Conservation (phyloP, 176 grass and related monocot genomes). For the Canna indica region DNA sequence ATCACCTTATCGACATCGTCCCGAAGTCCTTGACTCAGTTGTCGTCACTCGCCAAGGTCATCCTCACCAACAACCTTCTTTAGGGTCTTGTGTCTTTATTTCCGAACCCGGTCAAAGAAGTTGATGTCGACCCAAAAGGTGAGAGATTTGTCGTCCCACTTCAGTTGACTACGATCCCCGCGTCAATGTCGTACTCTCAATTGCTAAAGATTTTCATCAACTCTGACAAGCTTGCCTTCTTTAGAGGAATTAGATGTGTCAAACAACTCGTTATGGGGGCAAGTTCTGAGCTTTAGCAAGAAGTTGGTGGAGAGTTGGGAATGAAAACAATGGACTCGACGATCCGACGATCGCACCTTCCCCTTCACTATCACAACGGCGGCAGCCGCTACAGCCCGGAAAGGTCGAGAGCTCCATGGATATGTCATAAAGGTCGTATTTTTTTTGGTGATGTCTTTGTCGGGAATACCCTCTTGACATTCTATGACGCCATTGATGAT, state of each 20-base stretch:
- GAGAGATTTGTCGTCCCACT: constrained; percentile 35
- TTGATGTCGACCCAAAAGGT: neutral
- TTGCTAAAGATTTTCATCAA: constrained; percentile 47
- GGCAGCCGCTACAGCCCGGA: no score
- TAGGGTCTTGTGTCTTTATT: constrained; percentile 48
- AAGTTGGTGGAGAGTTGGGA: constrained; percentile 33
- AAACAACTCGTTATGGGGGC: constrained; percentile 61
- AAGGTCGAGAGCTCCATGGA: no score
- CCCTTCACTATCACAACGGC: no score
- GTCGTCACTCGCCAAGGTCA: constrained; percentile 32
- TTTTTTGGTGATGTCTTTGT: no score
- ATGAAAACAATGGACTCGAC: no score
- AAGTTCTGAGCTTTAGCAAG: constrained; percentile 41
- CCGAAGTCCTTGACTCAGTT: constrained; percentile 36
- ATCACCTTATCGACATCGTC: constrained; percentile 51
- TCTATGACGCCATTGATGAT: no score
- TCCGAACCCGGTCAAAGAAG: neutral
- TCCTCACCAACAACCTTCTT: constrained; percentile 52
- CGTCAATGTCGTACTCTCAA: constrained; percentile 50
- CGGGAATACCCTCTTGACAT: no score
- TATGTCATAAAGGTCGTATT: no score
- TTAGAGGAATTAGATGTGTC: constrained; percentile 47
- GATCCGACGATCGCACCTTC: no score
- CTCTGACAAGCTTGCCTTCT: constrained; percentile 32
- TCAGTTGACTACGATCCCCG: constrained; percentile 49